phyloP scores from a whole-genome alignment of 148 eudicot species.

The Vaccinium vitisidaea region DNA sequence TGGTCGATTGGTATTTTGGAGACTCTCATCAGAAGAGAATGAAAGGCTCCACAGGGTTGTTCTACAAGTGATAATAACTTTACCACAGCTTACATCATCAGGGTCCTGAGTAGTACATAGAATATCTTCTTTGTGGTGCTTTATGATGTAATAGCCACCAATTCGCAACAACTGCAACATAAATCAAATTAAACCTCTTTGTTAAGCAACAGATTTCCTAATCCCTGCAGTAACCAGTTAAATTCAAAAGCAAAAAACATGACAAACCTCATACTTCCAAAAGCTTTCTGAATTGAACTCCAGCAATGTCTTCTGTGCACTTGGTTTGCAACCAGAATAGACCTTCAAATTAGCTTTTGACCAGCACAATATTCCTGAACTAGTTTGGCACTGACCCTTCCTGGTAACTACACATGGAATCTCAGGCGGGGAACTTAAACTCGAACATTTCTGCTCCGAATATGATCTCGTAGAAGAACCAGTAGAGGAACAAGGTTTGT shows the following conservation, averaged over 20 bases:
- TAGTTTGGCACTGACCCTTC: conserved; percentile 18
- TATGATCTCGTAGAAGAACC: neutral
- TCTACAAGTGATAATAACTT: conserved; percentile 38
- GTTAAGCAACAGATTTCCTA: conserved; percentile 9
- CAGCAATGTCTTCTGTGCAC: conserved; percentile 48
- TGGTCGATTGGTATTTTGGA: conserved; percentile 23
- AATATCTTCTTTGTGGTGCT: conserved; percentile 52
- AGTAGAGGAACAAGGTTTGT: conserved; percentile 2
- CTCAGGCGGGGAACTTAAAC: conserved; percentile 30
- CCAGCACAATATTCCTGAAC: conserved; percentile 33
- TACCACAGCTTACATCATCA: conserved; percentile 25
- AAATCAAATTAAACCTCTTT: conserved; percentile 14
- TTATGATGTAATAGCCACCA: conserved; percentile 59
- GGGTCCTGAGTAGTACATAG: conserved; percentile 33
- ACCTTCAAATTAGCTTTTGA: conserved; percentile 25
- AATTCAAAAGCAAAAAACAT: conserved; percentile 2
- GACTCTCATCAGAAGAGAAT: conserved; percentile 45
- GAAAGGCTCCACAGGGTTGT: conserved; percentile 50
- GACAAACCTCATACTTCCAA: conserved; percentile 59
- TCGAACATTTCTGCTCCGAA: conserved; percentile 10
- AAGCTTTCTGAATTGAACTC: conserved; percentile 62
- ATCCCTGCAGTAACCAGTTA: neutral
- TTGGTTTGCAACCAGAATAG: conserved; percentile 21
- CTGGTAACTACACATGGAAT: conserved; percentile 42
- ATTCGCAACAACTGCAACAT: conserved; percentile 58